Conservation (phyloP, 805 yeast species). For the Yamadazyma laniorum region DNA sequence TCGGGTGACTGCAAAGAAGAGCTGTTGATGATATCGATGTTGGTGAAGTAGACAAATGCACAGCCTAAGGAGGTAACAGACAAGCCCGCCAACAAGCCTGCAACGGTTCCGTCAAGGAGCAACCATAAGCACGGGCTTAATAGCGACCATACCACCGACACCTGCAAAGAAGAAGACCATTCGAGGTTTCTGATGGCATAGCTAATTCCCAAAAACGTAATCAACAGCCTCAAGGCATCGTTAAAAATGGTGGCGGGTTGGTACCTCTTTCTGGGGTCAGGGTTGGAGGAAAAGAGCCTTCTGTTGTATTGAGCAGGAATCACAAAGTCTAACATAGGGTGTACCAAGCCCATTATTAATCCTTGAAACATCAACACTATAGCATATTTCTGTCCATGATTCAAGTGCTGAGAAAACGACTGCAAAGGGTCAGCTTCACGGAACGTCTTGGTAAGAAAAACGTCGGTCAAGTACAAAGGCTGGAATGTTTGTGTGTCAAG, state of each 20-base stretch:
- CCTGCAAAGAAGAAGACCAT: conserved; percentile 67
- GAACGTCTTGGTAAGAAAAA: conserved; percentile 25
- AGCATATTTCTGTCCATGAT: conserved; percentile 8
- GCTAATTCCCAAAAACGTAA: conserved; percentile 68
- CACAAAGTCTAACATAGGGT: conserved; percentile 43
- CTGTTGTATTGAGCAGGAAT: conserved; percentile 29
- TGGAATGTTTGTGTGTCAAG: conserved; percentile 37
- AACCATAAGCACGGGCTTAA: conserved; percentile 68
- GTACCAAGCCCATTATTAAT: conserved; percentile 52
- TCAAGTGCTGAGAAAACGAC: neutral
- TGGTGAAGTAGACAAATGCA: conserved; percentile 28
- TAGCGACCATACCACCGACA: conserved; percentile 59
- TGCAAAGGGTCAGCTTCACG: conserved; percentile 20
- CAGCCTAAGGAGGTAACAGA: conserved; percentile 32
- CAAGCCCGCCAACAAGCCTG: conserved; percentile 47
- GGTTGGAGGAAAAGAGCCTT: conserved; percentile 39
- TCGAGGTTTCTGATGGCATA: conserved; percentile 68
- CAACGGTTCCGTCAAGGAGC: conserved; percentile 56
- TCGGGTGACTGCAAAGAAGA: conserved; percentile 19
- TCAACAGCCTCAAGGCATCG: conserved; percentile 42
- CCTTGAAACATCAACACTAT: conserved; percentile 48
- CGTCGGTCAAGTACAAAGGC: conserved; percentile 38
- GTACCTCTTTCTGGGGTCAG: conserved; percentile 26
- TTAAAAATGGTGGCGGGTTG: conserved; percentile 29
- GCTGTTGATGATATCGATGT: conserved; percentile 16